Evolutionary conservation across 495 filamentous ascomycete genomes (phyloP), one percentile per base, ranked within the genome.

Genomic region (Penicillium maclennaniae): DNA sequence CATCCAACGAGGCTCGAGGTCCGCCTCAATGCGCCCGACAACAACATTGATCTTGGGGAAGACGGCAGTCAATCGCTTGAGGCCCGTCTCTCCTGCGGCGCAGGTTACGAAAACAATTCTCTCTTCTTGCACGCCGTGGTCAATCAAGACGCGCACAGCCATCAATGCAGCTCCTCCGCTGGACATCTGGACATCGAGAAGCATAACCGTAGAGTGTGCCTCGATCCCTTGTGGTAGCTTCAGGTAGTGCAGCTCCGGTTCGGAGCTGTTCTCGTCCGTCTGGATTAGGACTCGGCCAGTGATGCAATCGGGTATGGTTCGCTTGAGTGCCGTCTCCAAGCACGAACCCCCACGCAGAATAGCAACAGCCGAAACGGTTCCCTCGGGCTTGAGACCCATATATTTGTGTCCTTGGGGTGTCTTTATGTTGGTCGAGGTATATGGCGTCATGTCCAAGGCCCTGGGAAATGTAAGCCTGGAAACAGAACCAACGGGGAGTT

Each of bases 181-280:
- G 15, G 87, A 87, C 86, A 98, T 96, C 65, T 98, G 93, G 17
- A 91, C 83, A 68, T 97, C 95, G 16, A 97, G 73, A 34, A 98
- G 74, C 45, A 98, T 77, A 14, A 98, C 90, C 45, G 84, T 83
- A 52, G 86, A 82, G 66, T 96, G 86, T 55, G 76, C 65, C 47
- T 78, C 72, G 53, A 96, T 85, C 50, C 87, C 77, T 16, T 76
- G 67, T 2, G 91, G 85, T 5, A 98, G 74, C 34, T 87, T 88
- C 17, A 88, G 73, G 59, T 87, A 97, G 65, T 97, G 95, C 47
- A 98, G 70, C 66, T 96, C 92, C 0, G 93, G 93, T 64, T 97
- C 95, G 36, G 87, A 86, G 21, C 87, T 95, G 3, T 83, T 76
- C 26, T 86, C 73, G 62, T 92, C 91, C 1, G 88, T 92, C 63